Percentiles rank a stretch among this genome's conserved stretches.
Conservation (phyloP, 805 yeast genomes). For the Yarrowia hollandica region DNA sequence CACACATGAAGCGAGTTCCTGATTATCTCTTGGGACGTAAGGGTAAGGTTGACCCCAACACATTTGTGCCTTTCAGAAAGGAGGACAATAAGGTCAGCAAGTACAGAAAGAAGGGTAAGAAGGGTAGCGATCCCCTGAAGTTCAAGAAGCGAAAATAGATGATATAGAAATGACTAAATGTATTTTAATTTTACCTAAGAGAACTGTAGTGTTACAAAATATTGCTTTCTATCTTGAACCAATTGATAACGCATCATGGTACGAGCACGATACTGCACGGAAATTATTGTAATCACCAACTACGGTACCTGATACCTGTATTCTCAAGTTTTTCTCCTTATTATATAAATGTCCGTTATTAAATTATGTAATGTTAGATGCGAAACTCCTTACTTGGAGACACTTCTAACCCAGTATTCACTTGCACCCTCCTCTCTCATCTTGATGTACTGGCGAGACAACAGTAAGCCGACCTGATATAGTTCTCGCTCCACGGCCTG, state of each 20-base stretch:
- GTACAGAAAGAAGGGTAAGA: constrained; percentile 15
- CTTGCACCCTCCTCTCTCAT: constrained; percentile 25
- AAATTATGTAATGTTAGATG: neutral
- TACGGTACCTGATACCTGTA: too few relatives aligned
- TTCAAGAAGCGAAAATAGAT: constrained; percentile 28
- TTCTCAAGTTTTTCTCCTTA: too few relatives aligned
- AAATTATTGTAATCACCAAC: too few relatives aligned
- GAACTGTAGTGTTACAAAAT: too few relatives aligned
- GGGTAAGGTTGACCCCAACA: constrained; percentile 8
- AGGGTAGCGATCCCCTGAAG: constrained; percentile 19
- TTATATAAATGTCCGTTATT: neutral
- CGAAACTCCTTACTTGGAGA: neutral
- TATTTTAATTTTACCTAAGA: too few relatives aligned
- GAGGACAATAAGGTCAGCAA: constrained; percentile 17
- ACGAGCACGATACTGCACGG: too few relatives aligned
- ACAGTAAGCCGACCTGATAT: constrained; percentile 9
- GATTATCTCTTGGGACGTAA: constrained; percentile 61
- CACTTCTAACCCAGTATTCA: constrained; percentile 26
- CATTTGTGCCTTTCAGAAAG: constrained; percentile 18
- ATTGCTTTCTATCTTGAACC: too few relatives aligned
- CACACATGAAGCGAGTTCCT: constrained; percentile 88
- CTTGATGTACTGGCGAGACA: constrained; percentile 23
- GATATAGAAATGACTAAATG: neutral
- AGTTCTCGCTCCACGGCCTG: constrained; percentile 21
- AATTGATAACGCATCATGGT: too few relatives aligned